These are phyloP conservation scores for Calonectria pteridis DNA, from an alignment of 2,329 filamentous ascomycete species.

Conservation along the genomic window DNA sequence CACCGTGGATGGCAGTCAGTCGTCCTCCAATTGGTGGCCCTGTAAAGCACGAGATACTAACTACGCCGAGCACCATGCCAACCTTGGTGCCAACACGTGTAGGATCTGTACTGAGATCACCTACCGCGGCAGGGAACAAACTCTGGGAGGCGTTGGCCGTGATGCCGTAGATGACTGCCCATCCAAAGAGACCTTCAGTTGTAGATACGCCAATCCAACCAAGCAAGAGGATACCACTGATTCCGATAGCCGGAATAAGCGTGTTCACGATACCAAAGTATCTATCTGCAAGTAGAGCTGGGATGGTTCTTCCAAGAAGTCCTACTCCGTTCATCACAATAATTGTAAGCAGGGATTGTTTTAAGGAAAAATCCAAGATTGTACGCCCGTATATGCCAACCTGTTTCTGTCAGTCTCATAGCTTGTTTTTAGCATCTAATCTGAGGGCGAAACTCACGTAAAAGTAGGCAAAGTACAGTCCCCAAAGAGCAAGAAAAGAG, in stretches of 20 bases:
- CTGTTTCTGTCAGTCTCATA: background rate
- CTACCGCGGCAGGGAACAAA: background rate
- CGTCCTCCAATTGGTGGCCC: background rate
- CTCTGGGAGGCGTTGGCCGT: background rate
- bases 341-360: background rate
- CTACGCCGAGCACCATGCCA: background rate
- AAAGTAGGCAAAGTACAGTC: background rate
- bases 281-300: conserved; percentile 31
- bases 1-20: background rate
- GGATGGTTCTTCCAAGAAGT: conserved; percentile 31
- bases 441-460: background rate
- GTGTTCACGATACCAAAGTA: conserved; percentile 34
- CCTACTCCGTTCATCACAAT: conserved; percentile 27
- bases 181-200: background rate
- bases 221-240: background rate
- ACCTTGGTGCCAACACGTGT: background rate
- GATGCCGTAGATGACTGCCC: background rate
- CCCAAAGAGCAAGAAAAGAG: background rate
- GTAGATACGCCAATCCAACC: background rate
- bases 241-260: conserved; percentile 23
- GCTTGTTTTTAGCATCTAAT: background rate
- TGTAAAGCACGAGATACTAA: background rate
- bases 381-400: background rate
- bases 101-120: background rate
- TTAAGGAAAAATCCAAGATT: background rate